Conservation (phyloP, 768 basidiomycete genomes). For the Lactifluus pinguis region DNA sequence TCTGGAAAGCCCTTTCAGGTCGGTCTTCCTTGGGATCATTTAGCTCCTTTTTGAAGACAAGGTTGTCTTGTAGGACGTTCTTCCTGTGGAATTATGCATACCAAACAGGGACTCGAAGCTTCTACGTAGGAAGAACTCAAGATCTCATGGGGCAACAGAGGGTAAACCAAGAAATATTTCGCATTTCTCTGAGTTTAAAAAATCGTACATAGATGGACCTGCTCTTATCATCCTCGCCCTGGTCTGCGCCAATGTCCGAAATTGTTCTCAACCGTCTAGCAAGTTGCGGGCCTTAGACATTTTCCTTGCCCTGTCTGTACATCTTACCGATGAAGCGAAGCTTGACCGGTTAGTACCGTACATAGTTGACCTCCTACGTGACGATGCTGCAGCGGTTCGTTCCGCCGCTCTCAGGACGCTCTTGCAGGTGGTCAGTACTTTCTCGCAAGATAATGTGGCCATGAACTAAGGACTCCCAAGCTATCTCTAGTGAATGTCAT, state of each 20-base stretch:
- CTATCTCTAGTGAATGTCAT: constrained; percentile 63
- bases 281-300: constrained; percentile 81
- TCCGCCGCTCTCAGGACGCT: constrained; percentile 67
- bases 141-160: constrained; percentile 48
- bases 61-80: constrained; percentile 44
- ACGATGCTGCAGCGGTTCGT: constrained; percentile 80
- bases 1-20: constrained; percentile 55
- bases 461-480: constrained; percentile 22
- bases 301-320: constrained; percentile 69
- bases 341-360: constrained; percentile 91
- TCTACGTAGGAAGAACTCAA: constrained; percentile 23
- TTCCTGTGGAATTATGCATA: constrained; percentile 65
- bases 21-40: constrained; percentile 3
- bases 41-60: background rate
- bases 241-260: constrained; percentile 81
- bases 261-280: constrained; percentile 77
- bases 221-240: constrained; percentile 83
- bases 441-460: background rate
- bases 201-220: constrained; percentile 57
- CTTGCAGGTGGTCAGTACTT: constrained; percentile 65
- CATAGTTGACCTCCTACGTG: constrained; percentile 78
- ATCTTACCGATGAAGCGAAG: constrained; percentile 91
- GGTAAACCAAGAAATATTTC: constrained; percentile 31
- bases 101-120: constrained; percentile 59
- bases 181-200: background rate